phyloP scores from a whole-genome alignment of 1,139 yeast genomes.

The Saccharomyces uvarum region DNA sequence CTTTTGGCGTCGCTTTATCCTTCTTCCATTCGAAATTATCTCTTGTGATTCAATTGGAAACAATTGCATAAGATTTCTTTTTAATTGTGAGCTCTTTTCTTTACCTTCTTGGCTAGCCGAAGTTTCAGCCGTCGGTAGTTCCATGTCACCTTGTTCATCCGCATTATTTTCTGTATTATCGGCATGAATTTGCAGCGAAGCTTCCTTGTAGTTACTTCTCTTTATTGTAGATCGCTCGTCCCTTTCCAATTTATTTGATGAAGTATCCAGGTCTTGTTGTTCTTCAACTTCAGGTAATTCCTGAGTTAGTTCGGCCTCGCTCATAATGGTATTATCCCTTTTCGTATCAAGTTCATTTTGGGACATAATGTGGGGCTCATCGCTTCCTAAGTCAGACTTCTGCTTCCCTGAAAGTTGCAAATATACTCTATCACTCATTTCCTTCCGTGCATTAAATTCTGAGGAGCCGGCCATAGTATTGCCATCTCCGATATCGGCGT shows the following conservation, averaged over 20 bases:
- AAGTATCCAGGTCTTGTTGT: neutral
- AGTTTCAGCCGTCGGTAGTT: neutral
- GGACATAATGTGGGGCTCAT: neutral
- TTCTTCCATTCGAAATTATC: neutral
- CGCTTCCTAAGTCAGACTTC: conserved; percentile 1
- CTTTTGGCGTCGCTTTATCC: conserved; percentile 1
- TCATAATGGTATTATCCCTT: conserved; percentile 11
- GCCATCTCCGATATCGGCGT: neutral
- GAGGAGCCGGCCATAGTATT: neutral
- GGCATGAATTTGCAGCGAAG: neutral
- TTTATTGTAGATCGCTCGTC: neutral
- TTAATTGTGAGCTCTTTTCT: neutral
- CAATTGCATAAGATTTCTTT: neutral
- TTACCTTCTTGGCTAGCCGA: neutral
- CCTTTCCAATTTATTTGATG: neutral
- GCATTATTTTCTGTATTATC: neutral
- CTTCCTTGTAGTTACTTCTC: neutral
- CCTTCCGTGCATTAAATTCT: neutral
- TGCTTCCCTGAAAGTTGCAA: conserved; percentile 4
- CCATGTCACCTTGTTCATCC: neutral
- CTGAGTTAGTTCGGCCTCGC: conserved; percentile 28
- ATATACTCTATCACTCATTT: conserved; percentile 6
- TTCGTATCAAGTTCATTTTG: conserved; percentile 3
- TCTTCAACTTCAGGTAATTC: conserved; percentile 29
- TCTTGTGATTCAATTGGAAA: neutral